Evolutionary conservation across 139 green algal genomes (phyloP).

Genomic region (Chlorella sp.): DNA sequence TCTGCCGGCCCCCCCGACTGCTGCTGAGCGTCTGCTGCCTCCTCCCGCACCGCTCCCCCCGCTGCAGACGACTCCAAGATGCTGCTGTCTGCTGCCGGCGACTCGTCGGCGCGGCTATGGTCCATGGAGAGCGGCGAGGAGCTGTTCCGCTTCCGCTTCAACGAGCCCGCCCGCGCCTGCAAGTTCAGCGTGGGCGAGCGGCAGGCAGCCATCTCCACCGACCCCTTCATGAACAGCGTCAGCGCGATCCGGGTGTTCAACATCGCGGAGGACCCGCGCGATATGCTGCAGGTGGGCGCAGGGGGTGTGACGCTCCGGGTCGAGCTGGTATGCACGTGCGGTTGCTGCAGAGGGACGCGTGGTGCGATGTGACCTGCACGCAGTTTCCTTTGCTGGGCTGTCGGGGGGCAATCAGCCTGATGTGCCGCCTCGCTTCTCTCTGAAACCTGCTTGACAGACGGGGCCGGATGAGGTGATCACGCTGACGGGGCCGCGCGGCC

Average conservation of each 20-base stretch:
- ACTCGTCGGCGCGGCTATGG: constrained; percentile 94
- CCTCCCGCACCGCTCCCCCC: not conserved
- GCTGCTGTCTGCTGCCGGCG: constrained; percentile 90
- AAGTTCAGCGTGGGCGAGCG: constrained; percentile 84
- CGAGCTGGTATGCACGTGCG: too few relatives aligned
- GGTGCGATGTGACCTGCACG: too few relatives aligned
- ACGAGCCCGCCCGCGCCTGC: constrained; percentile 84
- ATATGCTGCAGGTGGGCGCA: constrained; percentile 58
- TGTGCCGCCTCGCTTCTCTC: too few relatives aligned
- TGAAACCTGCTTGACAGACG: too few relatives aligned
- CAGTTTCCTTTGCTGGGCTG: too few relatives aligned
- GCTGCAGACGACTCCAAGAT: constrained; percentile 67
- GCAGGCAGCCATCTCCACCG: constrained; percentile 85
- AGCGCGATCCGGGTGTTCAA: constrained; percentile 68
- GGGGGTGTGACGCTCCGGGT: constrained; percentile 11
- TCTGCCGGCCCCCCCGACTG: too few relatives aligned
- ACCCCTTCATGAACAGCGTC: constrained; percentile 88
- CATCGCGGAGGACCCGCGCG: constrained; percentile 68
- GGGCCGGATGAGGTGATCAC: not conserved
- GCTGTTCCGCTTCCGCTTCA: constrained; percentile 85
- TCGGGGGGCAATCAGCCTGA: too few relatives aligned
- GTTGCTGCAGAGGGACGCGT: too few relatives aligned
- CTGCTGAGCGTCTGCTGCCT: too few relatives aligned
- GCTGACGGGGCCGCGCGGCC: constrained; percentile 38
- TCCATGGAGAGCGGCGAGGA: constrained; percentile 87